phyloP scores from a whole-genome alignment of 352 stramenopile genomes.

The Hyaloperonospora brassicae region DNA sequence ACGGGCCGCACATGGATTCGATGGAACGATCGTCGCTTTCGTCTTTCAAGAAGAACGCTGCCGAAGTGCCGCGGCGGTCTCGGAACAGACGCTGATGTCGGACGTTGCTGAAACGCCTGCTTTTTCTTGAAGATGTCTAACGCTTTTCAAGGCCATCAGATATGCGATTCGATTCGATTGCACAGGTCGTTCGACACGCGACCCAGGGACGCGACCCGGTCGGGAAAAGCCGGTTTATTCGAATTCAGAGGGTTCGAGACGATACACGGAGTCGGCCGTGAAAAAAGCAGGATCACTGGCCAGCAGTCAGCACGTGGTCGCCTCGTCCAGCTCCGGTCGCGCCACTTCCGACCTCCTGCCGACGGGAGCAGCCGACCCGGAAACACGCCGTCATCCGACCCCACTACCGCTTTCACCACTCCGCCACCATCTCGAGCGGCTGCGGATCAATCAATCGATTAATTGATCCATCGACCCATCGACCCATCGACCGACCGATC shows the following conservation, averaged over 20 bases:
- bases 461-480: no score
- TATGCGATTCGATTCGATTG: background rate
- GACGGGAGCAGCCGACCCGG: background rate
- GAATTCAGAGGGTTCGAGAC: background rate
- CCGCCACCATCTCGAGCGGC: no score
- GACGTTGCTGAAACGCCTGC: background rate
- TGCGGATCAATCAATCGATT: background rate
- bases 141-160: background rate
- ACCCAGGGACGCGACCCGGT: background rate
- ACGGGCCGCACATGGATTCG: background rate
- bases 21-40: background rate
- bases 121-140: background rate
- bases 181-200: background rate
- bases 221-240: background rate
- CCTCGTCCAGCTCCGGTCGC: no score
- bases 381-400: slow-evolving; percentile 1
- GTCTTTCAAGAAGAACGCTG: slow-evolving; percentile 1
- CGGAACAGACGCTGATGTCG: background rate
- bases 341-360: background rate
- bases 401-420: background rate
- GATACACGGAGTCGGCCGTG: no score
- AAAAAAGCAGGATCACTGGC: no score
- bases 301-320: no score
- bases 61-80: background rate
- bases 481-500: no score